Percentiles rank a stretch among this genome's conserved stretches.
Evolutionary conservation across 495 filamentous ascomycete genomes (phyloP).

Genomic region (Xylaria castorea): DNA sequence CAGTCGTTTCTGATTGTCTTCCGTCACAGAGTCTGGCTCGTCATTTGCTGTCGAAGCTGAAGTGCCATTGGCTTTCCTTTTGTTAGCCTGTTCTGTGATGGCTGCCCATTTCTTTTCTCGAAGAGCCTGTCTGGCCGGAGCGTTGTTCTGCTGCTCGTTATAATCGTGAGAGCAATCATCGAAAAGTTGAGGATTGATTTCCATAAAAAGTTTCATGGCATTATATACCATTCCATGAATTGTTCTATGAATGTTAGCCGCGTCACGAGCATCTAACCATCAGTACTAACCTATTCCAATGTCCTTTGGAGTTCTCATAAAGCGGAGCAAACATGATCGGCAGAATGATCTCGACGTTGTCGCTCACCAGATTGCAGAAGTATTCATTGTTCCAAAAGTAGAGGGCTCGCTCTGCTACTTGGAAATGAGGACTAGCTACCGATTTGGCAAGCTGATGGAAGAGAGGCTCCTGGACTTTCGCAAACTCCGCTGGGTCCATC

Average conservation of each 20-base stretch:
- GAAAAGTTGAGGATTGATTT: constrained; percentile 98
- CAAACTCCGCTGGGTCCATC: constrained; percentile 98
- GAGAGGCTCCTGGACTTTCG: constrained; percentile 95
- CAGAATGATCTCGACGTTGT: constrained; percentile 97
- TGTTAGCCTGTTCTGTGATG: constrained; percentile 78
- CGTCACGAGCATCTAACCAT: not conserved
- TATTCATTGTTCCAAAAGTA: constrained; percentile 99
- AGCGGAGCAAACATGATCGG: constrained; percentile 99
- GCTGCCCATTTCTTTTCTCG: constrained; percentile 87
- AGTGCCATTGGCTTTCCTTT: constrained; percentile 49
- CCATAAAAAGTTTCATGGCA: constrained; percentile 99
- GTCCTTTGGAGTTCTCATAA: constrained; percentile 98
- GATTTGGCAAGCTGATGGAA: constrained; percentile 98
- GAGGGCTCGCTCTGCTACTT: constrained; percentile 95
- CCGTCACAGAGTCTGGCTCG: constrained; percentile 75
- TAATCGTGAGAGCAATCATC: constrained; percentile 99
- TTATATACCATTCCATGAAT: constrained; percentile 99
- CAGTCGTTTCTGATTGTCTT: constrained; percentile 83
- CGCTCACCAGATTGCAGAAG: constrained; percentile 98
- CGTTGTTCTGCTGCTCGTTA: constrained; percentile 92
- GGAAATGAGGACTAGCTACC: constrained; percentile 97
- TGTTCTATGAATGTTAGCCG: constrained; percentile 63
- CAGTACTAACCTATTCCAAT: constrained; percentile 88
- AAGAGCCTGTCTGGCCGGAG: constrained; percentile 74
- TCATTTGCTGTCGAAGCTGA: constrained; percentile 56